These are phyloP conservation scores for Chaetomiaceae sp. DNA, from an alignment of 2,329 filamentous ascomycete genomes.

Conservation along the genomic window DNA sequence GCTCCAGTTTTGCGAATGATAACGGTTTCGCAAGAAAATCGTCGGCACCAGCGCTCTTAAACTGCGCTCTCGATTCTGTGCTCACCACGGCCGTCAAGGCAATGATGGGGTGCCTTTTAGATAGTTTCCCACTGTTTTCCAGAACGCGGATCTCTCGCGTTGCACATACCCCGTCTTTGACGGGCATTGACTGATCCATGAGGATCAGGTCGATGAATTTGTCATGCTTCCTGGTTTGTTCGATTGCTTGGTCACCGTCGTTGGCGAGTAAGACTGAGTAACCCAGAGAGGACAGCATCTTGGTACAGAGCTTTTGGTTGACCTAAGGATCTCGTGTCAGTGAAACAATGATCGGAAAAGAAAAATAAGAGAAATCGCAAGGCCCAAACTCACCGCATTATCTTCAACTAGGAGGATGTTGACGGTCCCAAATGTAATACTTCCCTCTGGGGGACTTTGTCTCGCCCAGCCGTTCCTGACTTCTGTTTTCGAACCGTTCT, in stretches of 20 bases:
- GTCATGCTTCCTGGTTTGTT: conserved; percentile 3
- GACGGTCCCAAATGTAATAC: conserved; percentile 1
- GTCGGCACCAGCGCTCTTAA: conserved; percentile 6
- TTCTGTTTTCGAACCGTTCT: background rate
- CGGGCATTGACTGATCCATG: conserved; percentile 8
- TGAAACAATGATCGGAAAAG: background rate
- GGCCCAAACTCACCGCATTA: background rate
- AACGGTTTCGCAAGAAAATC: conserved; percentile 7
- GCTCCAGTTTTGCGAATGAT: conserved; percentile 3
- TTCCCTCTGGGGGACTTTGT: background rate
- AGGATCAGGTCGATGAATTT: conserved; percentile 2
- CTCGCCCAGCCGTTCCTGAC: background rate
- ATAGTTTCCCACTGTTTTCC: background rate
- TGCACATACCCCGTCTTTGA: conserved; percentile 2
- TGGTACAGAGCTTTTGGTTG: conserved; percentile 5
- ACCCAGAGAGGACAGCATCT: conserved; percentile 7
- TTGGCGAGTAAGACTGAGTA: conserved; percentile 3
- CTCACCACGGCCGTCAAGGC: conserved; percentile 7
- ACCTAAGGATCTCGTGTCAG: background rate
- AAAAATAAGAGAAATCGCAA: background rate
- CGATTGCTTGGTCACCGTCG: background rate
- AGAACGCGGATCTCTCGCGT: conserved; percentile 3
- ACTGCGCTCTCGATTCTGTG: conserved; percentile 6
- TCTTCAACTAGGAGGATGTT: conserved; percentile 7
- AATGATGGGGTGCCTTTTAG: conserved; percentile 5